Conservation (phyloP, 495 filamentous ascomycete genomes). For the Durotheca rogersii region DNA sequence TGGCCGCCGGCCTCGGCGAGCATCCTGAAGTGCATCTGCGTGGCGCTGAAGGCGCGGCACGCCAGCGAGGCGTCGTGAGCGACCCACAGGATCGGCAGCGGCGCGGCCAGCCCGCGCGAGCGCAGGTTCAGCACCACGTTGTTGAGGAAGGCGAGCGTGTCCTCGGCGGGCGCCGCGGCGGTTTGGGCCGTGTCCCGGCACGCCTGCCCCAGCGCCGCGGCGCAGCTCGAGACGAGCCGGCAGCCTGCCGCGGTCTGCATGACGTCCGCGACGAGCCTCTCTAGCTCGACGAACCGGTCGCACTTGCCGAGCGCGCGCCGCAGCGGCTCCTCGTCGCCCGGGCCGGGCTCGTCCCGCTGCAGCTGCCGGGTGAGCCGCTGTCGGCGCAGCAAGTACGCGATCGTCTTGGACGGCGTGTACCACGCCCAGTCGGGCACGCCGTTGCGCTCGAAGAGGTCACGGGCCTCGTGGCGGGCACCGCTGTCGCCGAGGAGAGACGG, state of each 20-base stretch:
- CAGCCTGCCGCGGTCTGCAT: conserved; percentile 18
- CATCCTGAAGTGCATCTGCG: conserved; percentile 23
- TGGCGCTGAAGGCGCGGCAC: conserved; percentile 3
- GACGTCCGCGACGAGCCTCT: conserved; percentile 23
- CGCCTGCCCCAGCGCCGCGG: neutral
- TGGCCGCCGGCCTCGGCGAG: neutral
- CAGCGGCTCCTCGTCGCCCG: neutral
- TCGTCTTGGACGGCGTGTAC: conserved; percentile 4
- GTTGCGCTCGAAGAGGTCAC: conserved; percentile 14
- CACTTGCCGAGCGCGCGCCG: neutral
- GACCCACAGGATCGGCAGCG: neutral
- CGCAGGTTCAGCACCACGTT: conserved; percentile 25
- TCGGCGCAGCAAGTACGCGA: conserved; percentile 23
- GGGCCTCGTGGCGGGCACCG: no score
- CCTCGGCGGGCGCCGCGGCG: neutral
- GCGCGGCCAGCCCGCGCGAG: conserved; percentile 1
- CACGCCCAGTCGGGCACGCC: conserved; percentile 19
- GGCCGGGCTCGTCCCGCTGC: neutral
- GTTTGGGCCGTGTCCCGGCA: neutral
- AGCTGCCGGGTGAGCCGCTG: conserved; percentile 4
- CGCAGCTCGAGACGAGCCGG: conserved; percentile 8
- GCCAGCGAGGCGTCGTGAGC: conserved; percentile 10
- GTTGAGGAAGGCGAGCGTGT: conserved; percentile 28
- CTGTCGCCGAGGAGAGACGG: no score
- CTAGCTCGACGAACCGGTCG: conserved; percentile 5